These are phyloP conservation scores for Didymosphaeria variabile DNA, from an alignment of 2,329 filamentous ascomycete genomes.

Conservation along the genomic window DNA sequence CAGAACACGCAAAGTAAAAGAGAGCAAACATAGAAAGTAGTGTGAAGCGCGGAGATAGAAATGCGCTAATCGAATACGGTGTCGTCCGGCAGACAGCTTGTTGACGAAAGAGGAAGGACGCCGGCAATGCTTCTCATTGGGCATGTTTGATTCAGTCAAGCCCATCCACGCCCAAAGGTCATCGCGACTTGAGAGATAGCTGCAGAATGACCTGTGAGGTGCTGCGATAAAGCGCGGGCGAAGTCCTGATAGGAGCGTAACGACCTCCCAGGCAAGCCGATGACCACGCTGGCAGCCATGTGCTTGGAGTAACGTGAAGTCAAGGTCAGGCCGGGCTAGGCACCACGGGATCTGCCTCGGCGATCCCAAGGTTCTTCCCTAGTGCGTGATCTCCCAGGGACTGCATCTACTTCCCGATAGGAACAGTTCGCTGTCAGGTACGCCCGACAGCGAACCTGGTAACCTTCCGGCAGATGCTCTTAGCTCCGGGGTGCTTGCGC, in stretches of 20 bases:
- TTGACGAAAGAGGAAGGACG: constrained; percentile 34
- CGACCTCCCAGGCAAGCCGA: not conserved
- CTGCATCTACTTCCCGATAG: constrained; percentile 9
- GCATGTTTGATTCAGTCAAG: constrained; percentile 9
- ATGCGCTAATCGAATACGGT: constrained; percentile 35
- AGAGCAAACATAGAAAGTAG: constrained; percentile 4
- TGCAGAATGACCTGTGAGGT: not conserved
- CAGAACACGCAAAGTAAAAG: not conserved
- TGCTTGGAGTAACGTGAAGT: not conserved
- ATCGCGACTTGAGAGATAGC: not conserved
- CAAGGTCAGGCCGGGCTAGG: not conserved
- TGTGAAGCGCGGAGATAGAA: constrained; percentile 5
- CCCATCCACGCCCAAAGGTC: not conserved
- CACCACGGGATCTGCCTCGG: constrained; percentile 6
- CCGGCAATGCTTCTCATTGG: constrained; percentile 21
- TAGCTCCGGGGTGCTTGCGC: constrained; percentile 6
- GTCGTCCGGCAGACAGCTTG: constrained; percentile 20
- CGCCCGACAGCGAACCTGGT: constrained; percentile 4
- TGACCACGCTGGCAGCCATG: not conserved
- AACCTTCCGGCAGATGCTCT: constrained; percentile 2
- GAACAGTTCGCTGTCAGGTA: constrained; percentile 16
- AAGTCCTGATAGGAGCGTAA: constrained; percentile 1
- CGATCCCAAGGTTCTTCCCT: not conserved
- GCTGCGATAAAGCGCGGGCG: not conserved
- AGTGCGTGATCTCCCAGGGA: constrained; percentile 16